Evolutionary conservation across 192 early-diverging fungal species (phyloP).

Genomic region (Chytriomyces confervae): DNA sequence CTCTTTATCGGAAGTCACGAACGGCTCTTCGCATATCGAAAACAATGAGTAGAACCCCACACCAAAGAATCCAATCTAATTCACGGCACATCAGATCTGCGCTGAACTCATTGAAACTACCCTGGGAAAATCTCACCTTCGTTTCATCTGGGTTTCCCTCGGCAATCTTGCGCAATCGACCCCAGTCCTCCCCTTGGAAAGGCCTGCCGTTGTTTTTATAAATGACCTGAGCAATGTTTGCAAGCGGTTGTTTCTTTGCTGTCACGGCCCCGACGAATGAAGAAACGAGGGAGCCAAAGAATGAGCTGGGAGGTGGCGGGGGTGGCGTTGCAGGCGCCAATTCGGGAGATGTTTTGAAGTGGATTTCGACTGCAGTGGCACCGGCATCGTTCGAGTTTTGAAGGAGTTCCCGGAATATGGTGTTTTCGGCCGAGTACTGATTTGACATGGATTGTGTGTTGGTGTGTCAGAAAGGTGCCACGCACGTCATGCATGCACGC

Average conservation of each 20-base stretch:
- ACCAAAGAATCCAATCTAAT: constrained; percentile 73
- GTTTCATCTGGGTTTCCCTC: constrained; percentile 90
- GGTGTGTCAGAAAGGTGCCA: neutral
- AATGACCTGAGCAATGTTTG: constrained; percentile 45
- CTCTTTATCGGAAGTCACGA: constrained; percentile 75
- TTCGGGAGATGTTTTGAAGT: constrained; percentile 37
- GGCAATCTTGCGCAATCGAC: constrained; percentile 80
- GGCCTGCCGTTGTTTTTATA: constrained; percentile 87
- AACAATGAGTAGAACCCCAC: constrained; percentile 90
- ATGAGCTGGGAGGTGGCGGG: constrained; percentile 9
- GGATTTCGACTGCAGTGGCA: constrained; percentile 50
- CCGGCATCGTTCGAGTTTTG: constrained; percentile 77
- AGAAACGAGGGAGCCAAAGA: constrained; percentile 25
- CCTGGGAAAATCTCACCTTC: constrained; percentile 37
- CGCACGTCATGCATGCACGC: neutral
- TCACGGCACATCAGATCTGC: too few species aligned
- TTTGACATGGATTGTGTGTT: neutral
- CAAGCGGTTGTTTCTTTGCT: constrained; percentile 34
- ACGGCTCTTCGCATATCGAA: constrained; percentile 87
- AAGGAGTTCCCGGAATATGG: constrained; percentile 76
- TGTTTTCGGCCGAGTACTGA: constrained; percentile 83
- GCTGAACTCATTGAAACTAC: too few species aligned
- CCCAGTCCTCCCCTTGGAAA: constrained; percentile 84
- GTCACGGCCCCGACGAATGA: constrained; percentile 46
- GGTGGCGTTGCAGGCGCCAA: constrained; percentile 14